These are phyloP conservation scores for Boletus rubropictus DNA, from an alignment of 768 basidiomycete species.

Conservation along the genomic window DNA sequence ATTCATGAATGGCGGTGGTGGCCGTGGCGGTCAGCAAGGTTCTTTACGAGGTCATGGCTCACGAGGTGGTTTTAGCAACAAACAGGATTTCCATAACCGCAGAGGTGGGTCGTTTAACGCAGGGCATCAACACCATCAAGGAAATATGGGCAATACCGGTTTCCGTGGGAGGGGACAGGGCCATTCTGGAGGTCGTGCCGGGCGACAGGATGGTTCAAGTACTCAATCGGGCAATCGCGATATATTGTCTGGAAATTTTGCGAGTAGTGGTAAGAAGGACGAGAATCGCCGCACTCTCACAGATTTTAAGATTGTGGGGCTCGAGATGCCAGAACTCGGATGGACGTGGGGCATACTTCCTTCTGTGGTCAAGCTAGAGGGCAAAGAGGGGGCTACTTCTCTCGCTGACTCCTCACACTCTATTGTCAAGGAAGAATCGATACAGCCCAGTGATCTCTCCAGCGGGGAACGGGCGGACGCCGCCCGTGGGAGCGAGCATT, in stretches of 20 bases:
- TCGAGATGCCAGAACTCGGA: conserved; percentile 73
- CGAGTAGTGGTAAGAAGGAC: conserved; percentile 68
- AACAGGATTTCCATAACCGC: conserved; percentile 59
- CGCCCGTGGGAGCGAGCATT: conserved; percentile 18
- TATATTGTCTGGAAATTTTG: conserved; percentile 39
- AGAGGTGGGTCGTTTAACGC: conserved; percentile 58
- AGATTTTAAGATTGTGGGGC: conserved; percentile 94
- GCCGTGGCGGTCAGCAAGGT: conserved; percentile 44
- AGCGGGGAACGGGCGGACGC: conserved; percentile 18
- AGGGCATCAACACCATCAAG: conserved; percentile 36
- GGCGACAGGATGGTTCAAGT: conserved; percentile 34
- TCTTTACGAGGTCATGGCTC: conserved; percentile 59
- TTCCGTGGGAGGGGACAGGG: conserved; percentile 63
- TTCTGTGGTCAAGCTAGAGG: conserved; percentile 31
- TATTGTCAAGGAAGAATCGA: conserved; percentile 30
- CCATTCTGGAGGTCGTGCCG: conserved; percentile 37
- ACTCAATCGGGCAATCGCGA: conserved; percentile 45
- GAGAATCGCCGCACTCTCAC: conserved; percentile 90
- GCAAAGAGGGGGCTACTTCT: conserved; percentile 32
- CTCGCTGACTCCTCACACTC: conserved; percentile 30
- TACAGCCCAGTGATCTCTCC: conserved; percentile 18
- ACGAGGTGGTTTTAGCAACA: conserved; percentile 58
- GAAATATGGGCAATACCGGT: conserved; percentile 34
- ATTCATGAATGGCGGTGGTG: conserved; percentile 32
- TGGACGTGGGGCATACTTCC: conserved; percentile 84